Evolutionary conservation across 768 basidiomycete species (phyloP), one percentile per base, ranked within the genome.

Genomic region (Podaxis rugospora): DNA sequence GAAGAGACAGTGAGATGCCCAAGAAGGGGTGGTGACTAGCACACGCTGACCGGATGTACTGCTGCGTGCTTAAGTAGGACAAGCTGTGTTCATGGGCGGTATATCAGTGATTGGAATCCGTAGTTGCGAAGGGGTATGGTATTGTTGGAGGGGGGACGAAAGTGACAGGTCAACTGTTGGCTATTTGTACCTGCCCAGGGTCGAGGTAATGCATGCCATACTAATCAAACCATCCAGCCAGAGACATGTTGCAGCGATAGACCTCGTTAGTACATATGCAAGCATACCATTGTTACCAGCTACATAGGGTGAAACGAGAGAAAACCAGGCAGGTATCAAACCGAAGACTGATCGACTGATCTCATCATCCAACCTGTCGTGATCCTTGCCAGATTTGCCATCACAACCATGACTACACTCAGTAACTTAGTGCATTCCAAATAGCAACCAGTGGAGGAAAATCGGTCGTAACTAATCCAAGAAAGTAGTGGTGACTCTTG

Each of bases 11-110:
- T 36, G 32, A 32, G 32, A 7, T 32, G 32, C 7, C 10, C 14
- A 23, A 21, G 42, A 36, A 14, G 39, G 35, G 51, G 37, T 46
- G 55, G 39, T 42, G 25, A 23, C 51, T 46, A 35, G 40, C 40
- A 53, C 51, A 51, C 50, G 59, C 27, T 44, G 18, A 13, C 28
- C 7, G 39, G 39, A 53, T 21, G 51, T 23, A 32, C 21, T 53
- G 25, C 51, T 60, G 51, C 59, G 59, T 60, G 36, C 16, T 59
- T 60, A 60, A 53, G 21, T 51, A 51, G n/a, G 51, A 42, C 25
- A 36, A 51, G 59, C 59, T 44, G 59, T 46, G 51, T 44, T 42
- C 59, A 60, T 60, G 51, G 47, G 36, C 16, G 32, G 47, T 10
- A 35, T 42, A 59, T 53, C 47, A 57, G 5, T 49, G 32, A 37